Percentiles rank a stretch among this genome's conserved stretches.
Evolutionary conservation across 1,139 yeast species (phyloP).

Genomic region (Hemisphaericaspora xylanilytica): DNA sequence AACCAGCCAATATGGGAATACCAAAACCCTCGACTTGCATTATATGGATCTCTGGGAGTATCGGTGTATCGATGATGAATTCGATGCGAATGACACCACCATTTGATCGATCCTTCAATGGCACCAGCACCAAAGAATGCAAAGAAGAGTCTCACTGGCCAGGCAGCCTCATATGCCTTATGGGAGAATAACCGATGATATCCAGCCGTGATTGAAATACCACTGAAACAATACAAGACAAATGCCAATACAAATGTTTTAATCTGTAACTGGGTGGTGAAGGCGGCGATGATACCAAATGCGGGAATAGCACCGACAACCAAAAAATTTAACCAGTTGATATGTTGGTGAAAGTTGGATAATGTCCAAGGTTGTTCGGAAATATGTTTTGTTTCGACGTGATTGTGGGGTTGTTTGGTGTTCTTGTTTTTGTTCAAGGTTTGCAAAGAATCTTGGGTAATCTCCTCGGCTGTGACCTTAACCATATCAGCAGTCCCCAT

Average conservation of each 20-base stretch:
- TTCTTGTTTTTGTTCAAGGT: slow-evolving; percentile 54
- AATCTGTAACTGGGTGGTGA: slow-evolving; percentile 48
- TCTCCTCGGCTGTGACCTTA: slow-evolving; percentile 61
- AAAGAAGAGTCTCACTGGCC: slow-evolving; percentile 67
- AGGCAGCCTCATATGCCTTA: slow-evolving; percentile 74
- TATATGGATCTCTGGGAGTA: slow-evolving; percentile 95
- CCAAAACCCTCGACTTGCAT: slow-evolving; percentile 95
- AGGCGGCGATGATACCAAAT: slow-evolving; percentile 55
- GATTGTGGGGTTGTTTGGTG: slow-evolving; percentile 48
- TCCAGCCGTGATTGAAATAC: slow-evolving; percentile 89
- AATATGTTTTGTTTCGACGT: slow-evolving; percentile 60
- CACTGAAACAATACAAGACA: slow-evolving; percentile 65
- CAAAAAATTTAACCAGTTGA: slow-evolving; percentile 91
- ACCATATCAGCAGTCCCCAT: slow-evolving; percentile 80
- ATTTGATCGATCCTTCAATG: slow-evolving; percentile 93
- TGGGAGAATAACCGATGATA: slow-evolving; percentile 78
- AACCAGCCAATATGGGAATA: slow-evolving; percentile 98
- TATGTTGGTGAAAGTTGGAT: slow-evolving; percentile 78
- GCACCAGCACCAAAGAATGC: slow-evolving; percentile 94
- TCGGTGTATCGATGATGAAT: slow-evolving; percentile 97
- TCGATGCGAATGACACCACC: slow-evolving; percentile 99
- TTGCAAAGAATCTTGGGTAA: slow-evolving; percentile 52
- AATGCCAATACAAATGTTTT: slow-evolving; percentile 64
- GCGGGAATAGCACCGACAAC: slow-evolving; percentile 72
- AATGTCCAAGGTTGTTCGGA: slow-evolving; percentile 90